phyloP scores from a whole-genome alignment of 148 eudicot species.

The Chenopodium formosanum region DNA sequence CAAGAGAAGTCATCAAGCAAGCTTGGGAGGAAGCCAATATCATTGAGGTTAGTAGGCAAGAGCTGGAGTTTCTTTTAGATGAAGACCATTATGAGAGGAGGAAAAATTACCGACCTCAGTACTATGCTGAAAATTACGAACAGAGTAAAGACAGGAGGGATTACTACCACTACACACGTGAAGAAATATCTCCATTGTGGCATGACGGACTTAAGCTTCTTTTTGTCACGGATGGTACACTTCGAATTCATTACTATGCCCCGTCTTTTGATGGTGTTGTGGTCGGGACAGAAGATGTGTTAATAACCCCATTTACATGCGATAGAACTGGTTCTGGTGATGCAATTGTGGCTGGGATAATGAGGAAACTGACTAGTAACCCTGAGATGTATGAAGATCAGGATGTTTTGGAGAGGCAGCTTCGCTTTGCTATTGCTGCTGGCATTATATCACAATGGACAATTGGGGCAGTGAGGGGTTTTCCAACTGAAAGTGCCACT shows the following conservation, averaged over 20 bases:
- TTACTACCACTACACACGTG: slow-evolving; percentile 74
- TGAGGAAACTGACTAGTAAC: slow-evolving; percentile 70
- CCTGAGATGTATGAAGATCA: slow-evolving; percentile 70
- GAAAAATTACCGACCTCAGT: slow-evolving; percentile 70
- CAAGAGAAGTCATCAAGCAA: slow-evolving; percentile 55
- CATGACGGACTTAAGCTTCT: slow-evolving; percentile 69
- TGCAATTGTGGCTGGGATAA: slow-evolving; percentile 88
- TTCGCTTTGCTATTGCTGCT: slow-evolving; percentile 76
- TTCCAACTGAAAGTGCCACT: slow-evolving; percentile 78
- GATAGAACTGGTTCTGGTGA: slow-evolving; percentile 95
- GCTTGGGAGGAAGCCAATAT: slow-evolving; percentile 86
- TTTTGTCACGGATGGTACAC: slow-evolving; percentile 88
- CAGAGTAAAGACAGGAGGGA: slow-evolving; percentile 61
- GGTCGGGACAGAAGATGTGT: slow-evolving; percentile 92
- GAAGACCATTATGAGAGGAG: slow-evolving; percentile 67
- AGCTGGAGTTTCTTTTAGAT: slow-evolving; percentile 79
- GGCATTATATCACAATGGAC: slow-evolving; percentile 94
- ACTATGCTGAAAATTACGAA: slow-evolving; percentile 63
- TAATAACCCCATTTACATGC: slow-evolving; percentile 84
- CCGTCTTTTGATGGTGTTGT: slow-evolving; percentile 74
- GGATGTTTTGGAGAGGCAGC: slow-evolving; percentile 73
- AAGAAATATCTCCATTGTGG: slow-evolving; percentile 86
- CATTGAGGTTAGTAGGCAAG: slow-evolving; percentile 74
- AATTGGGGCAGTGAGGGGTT: slow-evolving; percentile 73
- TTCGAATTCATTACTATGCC: slow-evolving; percentile 78